These are phyloP conservation scores for Thelephora terrestris DNA, from an alignment of 1,284 basidiomycete genomes.

Conservation along the genomic window DNA sequence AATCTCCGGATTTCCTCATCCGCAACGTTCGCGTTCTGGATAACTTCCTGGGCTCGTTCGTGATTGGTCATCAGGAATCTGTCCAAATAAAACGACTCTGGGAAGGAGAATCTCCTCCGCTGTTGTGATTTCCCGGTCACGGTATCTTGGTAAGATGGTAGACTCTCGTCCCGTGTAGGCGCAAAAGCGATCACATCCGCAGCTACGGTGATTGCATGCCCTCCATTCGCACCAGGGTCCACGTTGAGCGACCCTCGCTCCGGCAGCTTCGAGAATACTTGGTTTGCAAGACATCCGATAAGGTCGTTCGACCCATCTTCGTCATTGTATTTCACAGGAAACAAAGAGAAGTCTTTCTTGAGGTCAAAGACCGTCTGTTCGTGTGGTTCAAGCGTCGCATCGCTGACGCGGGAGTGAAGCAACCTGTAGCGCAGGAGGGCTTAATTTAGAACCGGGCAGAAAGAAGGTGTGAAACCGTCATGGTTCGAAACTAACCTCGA, in stretches of 20 bases:
- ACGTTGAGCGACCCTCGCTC: constrained; percentile 9
- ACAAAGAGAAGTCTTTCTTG: constrained; percentile 27
- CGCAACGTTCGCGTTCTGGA: constrained; percentile 34
- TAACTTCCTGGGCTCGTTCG: constrained; percentile 37
- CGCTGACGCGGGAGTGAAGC: constrained; percentile 33
- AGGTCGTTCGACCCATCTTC: constrained; percentile 40
- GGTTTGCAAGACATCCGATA: constrained; percentile 39
- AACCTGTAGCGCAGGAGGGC: constrained; percentile 21
- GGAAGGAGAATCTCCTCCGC: constrained; percentile 45
- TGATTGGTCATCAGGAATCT: constrained; percentile 54
- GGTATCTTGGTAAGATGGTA: constrained; percentile 16
- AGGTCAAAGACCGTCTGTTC: constrained; percentile 17
- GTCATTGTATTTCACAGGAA: constrained; percentile 30
- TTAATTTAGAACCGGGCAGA: background rate
- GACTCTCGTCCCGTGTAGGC: constrained; percentile 25
- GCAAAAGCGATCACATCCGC: constrained; percentile 56
- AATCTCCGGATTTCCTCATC: constrained; percentile 37
- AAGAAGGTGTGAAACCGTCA: background rate
- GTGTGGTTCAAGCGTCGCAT: constrained; percentile 21
- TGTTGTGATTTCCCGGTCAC: constrained; percentile 20
- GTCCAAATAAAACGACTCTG: constrained; percentile 57
- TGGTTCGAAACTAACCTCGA: constrained; percentile 19
- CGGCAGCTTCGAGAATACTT: constrained; percentile 11
- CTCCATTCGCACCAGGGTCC: constrained; percentile 9
- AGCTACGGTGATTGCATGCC: constrained; percentile 48